These are phyloP conservation scores for Penicillium riverlandense DNA, from an alignment of 495 filamentous ascomycete species.

Conservation along the genomic window DNA sequence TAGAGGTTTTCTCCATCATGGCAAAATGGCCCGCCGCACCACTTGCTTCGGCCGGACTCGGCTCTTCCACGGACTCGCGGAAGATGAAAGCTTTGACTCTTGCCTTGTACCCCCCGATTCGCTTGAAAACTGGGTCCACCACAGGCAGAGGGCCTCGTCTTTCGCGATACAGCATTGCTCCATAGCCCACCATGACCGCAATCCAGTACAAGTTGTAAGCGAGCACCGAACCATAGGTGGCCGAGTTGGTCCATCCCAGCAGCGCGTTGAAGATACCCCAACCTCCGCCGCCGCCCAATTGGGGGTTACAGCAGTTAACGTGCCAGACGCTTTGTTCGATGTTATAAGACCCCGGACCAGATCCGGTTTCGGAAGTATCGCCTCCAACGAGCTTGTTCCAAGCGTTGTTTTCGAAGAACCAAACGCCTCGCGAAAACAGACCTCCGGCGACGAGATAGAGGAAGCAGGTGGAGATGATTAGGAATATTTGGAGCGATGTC, in stretches of 20 bases:
- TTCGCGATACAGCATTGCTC: slow-evolving; percentile 20
- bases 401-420: slow-evolving; percentile 57
- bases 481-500: slow-evolving; percentile 67
- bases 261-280: slow-evolving; percentile 89
- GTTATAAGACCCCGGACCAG: slow-evolving; percentile 82
- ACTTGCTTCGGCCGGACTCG: slow-evolving; percentile 1
- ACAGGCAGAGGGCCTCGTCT: slow-evolving; percentile 12
- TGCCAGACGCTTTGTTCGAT: slow-evolving; percentile 85
- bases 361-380: slow-evolving; percentile 66
- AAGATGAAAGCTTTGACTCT: slow-evolving; percentile 15
- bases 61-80: slow-evolving; percentile 6
- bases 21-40: slow-evolving; percentile 3
- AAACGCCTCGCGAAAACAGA: slow-evolving; percentile 69
- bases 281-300: slow-evolving; percentile 63
- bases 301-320: slow-evolving; percentile 79
- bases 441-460: slow-evolving; percentile 83
- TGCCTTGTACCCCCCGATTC: slow-evolving; percentile 7
- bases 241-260: slow-evolving; percentile 81
- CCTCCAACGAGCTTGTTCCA: slow-evolving; percentile 65
- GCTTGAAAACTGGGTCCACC: slow-evolving; percentile 13
- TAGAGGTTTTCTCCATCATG: neutral
- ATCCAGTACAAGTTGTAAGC: slow-evolving; percentile 88
- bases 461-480: slow-evolving; percentile 74
- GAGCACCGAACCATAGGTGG: slow-evolving; percentile 72
- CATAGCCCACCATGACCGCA: slow-evolving; percentile 17